Conservation (phyloP, 2,329 filamentous ascomycete species). For the Pestalotiopsis sp. region DNA sequence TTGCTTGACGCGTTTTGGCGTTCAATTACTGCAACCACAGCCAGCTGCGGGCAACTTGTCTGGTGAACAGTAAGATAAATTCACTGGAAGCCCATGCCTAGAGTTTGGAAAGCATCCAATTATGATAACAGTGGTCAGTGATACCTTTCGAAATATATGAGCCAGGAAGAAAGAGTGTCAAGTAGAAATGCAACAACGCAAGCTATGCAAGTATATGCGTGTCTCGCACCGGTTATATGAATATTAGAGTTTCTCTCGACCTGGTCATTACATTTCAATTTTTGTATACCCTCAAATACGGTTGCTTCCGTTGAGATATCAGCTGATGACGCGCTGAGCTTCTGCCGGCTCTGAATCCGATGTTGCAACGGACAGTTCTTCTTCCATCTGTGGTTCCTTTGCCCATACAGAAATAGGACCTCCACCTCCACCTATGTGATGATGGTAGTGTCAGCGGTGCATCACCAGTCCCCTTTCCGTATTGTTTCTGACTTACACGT, state of each 20-base stretch:
- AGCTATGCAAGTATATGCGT: neutral
- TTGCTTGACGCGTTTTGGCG: neutral
- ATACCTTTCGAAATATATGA: too few species aligned
- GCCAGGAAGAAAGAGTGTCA: too few species aligned
- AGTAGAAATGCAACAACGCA: neutral
- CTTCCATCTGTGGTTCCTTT: constrained; percentile 1
- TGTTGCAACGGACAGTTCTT: neutral
- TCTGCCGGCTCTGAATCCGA: neutral
- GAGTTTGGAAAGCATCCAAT: too few species aligned
- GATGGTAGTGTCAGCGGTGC: neutral
- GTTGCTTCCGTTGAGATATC: neutral
- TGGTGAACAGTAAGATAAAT: too few species aligned
- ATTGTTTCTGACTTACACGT: neutral
- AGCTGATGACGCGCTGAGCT: neutral
- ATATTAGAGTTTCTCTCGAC: neutral
- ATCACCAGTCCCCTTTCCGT: neutral
- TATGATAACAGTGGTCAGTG: too few species aligned
- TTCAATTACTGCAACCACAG: neutral
- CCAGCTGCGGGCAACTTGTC: neutral
- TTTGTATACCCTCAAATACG: neutral
- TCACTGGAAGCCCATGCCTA: too few species aligned
- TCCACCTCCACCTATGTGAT: neutral
- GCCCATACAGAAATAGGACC: constrained; percentile 2
- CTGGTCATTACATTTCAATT: neutral
- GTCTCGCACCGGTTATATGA: neutral